A percentile compares a stretch with the other conserved stretches of the same genome.
Evolutionary conservation across 371 early-diverging fungal species (phyloP).

Genomic region (Zancudomyces culisetae): DNA sequence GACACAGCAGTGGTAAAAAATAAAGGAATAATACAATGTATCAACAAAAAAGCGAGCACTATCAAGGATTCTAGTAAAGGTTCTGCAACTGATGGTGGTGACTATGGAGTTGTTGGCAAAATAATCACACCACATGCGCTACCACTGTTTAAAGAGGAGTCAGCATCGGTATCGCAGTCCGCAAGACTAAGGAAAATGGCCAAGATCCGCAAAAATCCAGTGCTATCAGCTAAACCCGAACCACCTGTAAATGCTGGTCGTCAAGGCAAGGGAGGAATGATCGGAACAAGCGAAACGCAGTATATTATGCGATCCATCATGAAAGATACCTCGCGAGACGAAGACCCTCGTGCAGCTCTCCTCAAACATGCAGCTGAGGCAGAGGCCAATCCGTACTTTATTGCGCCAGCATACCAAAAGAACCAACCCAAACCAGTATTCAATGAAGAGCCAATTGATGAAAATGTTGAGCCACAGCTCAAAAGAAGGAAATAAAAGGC

Average conservation of each 20-base stretch:
- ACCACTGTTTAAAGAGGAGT: slow-evolving; percentile 66
- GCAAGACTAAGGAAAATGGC: slow-evolving; percentile 56
- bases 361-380: slow-evolving; percentile 72
- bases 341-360: slow-evolving; percentile 89
- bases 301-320: slow-evolving; percentile 61
- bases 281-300: slow-evolving; percentile 64
- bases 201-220: slow-evolving; percentile 53
- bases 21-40: slow-evolving; percentile 49
- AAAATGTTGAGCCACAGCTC: slow-evolving; percentile 13
- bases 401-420: slow-evolving; percentile 66
- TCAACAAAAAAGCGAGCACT: slow-evolving; percentile 38
- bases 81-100: slow-evolving; percentile 20
- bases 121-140: slow-evolving; percentile 77
- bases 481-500: slow-evolving; percentile 15
- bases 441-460: slow-evolving; percentile 22
- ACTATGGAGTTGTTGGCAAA: slow-evolving; percentile 39
- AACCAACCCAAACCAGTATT: slow-evolving; percentile 67
- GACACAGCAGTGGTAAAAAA: too few species aligned
- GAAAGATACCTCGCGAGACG: slow-evolving; percentile 69
- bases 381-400: slow-evolving; percentile 68
- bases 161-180: slow-evolving; percentile 34
- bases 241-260: slow-evolving; percentile 51
- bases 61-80: slow-evolving; percentile 43
- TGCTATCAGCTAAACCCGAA: slow-evolving; percentile 52
- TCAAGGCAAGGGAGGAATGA: slow-evolving; percentile 72